Evolutionary conservation across 164 flowering plant genomes (phyloP), one percentile per base, ranked within the genome.

Genomic region (Warburgia ugandensis): DNA sequence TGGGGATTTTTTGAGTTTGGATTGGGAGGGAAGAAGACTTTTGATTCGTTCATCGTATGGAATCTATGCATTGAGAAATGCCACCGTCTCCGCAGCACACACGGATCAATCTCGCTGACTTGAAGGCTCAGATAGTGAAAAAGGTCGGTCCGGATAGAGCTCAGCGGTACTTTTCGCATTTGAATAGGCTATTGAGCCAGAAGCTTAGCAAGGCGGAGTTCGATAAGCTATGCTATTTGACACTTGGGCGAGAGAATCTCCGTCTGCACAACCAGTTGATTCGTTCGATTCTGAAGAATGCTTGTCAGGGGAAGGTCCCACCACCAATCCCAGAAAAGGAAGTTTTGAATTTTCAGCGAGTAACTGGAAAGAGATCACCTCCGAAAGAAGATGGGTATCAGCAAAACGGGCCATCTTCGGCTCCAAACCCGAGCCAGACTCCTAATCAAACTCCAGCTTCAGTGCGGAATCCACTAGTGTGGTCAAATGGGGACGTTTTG

Each of bases 61-160:
- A 71, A 25, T 61, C 47, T 60, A 59, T 55, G 57, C 50, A 50
- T 56, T 70, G 73, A 76, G 78, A 72, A 57, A 89, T 89, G 96
- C 94, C 80, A 60, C 83, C 85, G 11, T 48, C 56, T 49, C 71
- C 63, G 47, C 81, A 69, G 56, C 84, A 68, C 43, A 58, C 75
- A 27, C 78, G 96, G 67, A 80, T 89, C 59, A 85, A 81, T 71
- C 68, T 81, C 39, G 77, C 59, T 30, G 97, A 89, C 7, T 59
- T 94, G 72, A 89, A 77, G 71, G 68, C 66, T 26, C 90, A 77
- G 73, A 68, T 94, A 57, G 83, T 77, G 66, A 89, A 85, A 81
- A 86, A 74, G 64, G 62, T 94, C 42, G 99, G 99, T 50, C 73
- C 68, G 4, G 95, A 94, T 56, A 72, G 74, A 59, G 77, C 92